Base-by-base conservation (phyloP, 345 rosid species). In the Acer saccharum region DNA sequence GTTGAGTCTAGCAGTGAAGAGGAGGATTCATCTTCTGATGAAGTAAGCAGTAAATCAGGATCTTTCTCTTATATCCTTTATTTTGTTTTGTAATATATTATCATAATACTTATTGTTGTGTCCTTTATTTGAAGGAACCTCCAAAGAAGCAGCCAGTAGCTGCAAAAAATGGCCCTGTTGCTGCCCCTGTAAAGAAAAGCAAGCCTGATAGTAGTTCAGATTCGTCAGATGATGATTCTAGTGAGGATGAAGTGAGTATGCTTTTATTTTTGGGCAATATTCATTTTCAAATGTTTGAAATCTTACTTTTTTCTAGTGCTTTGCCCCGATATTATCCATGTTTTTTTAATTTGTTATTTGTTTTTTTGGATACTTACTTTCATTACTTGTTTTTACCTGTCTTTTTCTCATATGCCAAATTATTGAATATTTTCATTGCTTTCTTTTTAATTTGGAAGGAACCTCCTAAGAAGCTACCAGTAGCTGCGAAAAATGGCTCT, bases 1-100 rank as follows among this genome's bases (percentile, higher is more conserved):
- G 90, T 80, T 12, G 87, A 79, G 61, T 78, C 78, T n/a, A 84
- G 83, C 29, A 78, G 84, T 74, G 87, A 84, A 29, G 70, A 74
- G 16, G 76, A 73, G 1, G 83, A 77, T 65, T 76, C 87, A 20
- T 84, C 84, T 69, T 84, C 87, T 0, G 81, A 74, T 35, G 85
- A 84, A 23, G 84, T 83, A 55, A 77, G 86, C 23, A 29, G 43
- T 35, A n/a, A 17, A 48, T 52, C 21, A 29, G 8, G 48, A 58
- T 17, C 25, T 63, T 21, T 1, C 29, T 39, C 4, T 48, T 46
- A 9, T 35, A n/a, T 74, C 11, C 35, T 29, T 48, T 46, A 39
- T 57, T 43, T 50, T 46, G 17, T 63, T 20, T 21, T 71, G 48
- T 9, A 18, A 32, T 25, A 10, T 68, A 18, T 41, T 67, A 25